phyloP scores from a whole-genome alignment of 2,329 filamentous ascomycete species.

The Endocalyx cinctus region DNA sequence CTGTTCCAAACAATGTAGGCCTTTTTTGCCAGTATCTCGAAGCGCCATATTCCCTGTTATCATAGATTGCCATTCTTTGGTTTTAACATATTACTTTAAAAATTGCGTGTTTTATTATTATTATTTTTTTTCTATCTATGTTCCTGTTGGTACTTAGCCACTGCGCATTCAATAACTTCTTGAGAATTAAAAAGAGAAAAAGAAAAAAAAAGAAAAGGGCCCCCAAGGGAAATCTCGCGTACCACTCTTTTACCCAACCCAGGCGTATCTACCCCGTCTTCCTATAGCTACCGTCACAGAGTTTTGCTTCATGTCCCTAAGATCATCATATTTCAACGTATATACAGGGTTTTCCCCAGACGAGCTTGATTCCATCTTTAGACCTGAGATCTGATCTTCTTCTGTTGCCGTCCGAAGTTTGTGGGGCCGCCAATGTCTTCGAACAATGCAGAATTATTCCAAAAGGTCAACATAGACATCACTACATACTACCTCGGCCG shows the following conservation, averaged over 20 bases:
- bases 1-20: constrained; percentile 14
- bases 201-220: no score
- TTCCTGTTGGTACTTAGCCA: no score
- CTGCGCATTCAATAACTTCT: constrained; percentile 3
- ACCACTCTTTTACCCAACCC: no score
- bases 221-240: no score
- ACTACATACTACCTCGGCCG: constrained; percentile 6
- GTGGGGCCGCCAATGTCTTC: constrained; percentile 8
- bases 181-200: not conserved
- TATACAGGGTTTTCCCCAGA: constrained; percentile 12
- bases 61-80: constrained; percentile 14
- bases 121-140: constrained; percentile 10
- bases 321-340: constrained; percentile 13
- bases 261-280: not conserved
- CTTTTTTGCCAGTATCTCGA: constrained; percentile 13
- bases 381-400: constrained; percentile 6
- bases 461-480: constrained; percentile 6
- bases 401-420: constrained; percentile 7
- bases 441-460: constrained; percentile 8
- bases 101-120: constrained; percentile 11
- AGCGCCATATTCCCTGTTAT: constrained; percentile 7
- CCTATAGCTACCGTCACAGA: no score
- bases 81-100: constrained; percentile 10
- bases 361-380: constrained; percentile 8
- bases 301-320: not conserved